phyloP scores from a whole-genome alignment of 495 filamentous ascomycete species.

The Aspergillus cavernicola region DNA sequence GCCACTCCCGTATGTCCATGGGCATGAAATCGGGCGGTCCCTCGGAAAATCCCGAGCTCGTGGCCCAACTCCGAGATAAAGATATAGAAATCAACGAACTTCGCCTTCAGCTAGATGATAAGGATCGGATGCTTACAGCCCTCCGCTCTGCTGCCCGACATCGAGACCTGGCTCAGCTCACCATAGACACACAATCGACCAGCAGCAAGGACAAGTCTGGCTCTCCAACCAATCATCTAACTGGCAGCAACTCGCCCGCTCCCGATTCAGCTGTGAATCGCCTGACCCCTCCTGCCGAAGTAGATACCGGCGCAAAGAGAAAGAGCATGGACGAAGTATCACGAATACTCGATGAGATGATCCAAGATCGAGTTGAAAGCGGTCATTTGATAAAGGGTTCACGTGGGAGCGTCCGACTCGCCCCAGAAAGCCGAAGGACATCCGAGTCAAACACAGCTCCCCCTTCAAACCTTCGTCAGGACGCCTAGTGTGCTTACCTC shows the following conservation, averaged over 20 bases:
- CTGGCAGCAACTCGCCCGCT: not conserved
- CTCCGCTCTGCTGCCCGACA: constrained; percentile 84
- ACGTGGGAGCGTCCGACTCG: constrained; percentile 53
- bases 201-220: constrained; percentile 31
- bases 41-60: constrained; percentile 65
- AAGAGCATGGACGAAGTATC: constrained; percentile 86
- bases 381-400: constrained; percentile 59
- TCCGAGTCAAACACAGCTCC: constrained; percentile 28
- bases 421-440: constrained; percentile 32
- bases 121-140: constrained; percentile 88
- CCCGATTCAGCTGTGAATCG: constrained; percentile 12
- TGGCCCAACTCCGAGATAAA: constrained; percentile 73
- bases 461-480: not conserved
- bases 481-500: not conserved
- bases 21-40: constrained; percentile 56
- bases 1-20: constrained; percentile 78
- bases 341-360: constrained; percentile 89
- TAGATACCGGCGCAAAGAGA: constrained; percentile 46
- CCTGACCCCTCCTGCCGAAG: constrained; percentile 23
- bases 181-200: constrained; percentile 36
- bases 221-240: constrained; percentile 9
- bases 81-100: constrained; percentile 92
- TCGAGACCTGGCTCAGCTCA: constrained; percentile 75
- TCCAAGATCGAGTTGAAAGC: constrained; percentile 74
- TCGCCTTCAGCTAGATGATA: constrained; percentile 86